phyloP scores from a whole-genome alignment of 768 basidiomycete genomes.

The Tulasnella sp. region DNA sequence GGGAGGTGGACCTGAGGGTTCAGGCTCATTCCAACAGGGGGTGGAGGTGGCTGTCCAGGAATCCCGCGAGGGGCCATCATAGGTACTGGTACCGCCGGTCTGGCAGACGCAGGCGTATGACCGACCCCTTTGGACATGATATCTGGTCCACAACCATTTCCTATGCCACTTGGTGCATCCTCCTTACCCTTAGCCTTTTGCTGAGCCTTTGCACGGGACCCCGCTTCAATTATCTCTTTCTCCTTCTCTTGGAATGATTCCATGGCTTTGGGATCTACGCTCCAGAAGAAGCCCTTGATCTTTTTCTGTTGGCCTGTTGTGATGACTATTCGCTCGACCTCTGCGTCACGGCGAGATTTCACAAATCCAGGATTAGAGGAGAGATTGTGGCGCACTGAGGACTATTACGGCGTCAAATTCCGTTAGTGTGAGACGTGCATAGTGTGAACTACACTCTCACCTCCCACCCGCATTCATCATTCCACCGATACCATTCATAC shows the following conservation, averaged over 20 bases:
- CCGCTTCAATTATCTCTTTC: constrained; percentile 11
- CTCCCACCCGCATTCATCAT: constrained; percentile 81
- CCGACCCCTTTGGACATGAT: not conserved
- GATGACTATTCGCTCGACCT: constrained; percentile 28
- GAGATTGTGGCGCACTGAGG: constrained; percentile 90
- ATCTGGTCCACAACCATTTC: not conserved
- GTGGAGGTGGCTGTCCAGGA: not conserved
- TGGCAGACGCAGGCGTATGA: not conserved
- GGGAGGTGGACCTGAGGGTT: not conserved
- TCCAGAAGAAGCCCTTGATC: constrained; percentile 88
- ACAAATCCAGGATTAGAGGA: constrained; percentile 85
- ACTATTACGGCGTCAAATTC: constrained; percentile 34
- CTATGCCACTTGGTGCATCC: not conserved
- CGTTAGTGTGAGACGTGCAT: constrained; percentile 15
- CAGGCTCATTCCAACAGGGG: constrained; percentile 4
- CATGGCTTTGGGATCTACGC: constrained; percentile 62
- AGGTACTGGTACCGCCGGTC: not conserved
- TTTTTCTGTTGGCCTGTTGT: constrained; percentile 20
- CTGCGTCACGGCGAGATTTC: constrained; percentile 74
- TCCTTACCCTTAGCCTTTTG: constrained; percentile 4
- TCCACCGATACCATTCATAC: constrained; percentile 82
- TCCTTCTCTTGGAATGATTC: constrained; percentile 63
- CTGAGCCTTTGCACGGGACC: not conserved
- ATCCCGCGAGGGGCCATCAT: constrained; percentile 1
- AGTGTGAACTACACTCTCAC: constrained; percentile 34